Percentiles rank a stretch among this genome's conserved stretches.
These are phyloP conservation scores for Nepenthes alata DNA, from an alignment of 179 eudicot species.

Conservation along the genomic window DNA sequence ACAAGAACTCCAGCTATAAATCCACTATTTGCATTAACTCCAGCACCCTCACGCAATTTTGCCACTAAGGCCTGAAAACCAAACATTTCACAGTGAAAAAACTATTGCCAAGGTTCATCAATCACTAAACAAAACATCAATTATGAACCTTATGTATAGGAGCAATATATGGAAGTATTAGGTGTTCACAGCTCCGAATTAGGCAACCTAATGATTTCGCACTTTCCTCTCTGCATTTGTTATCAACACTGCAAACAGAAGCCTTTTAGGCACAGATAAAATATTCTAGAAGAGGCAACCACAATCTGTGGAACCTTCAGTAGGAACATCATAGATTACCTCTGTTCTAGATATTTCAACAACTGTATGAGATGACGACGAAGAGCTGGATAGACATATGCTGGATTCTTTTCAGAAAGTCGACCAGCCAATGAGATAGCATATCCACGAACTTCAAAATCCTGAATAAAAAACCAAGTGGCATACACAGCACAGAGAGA, in stretches of 20 bases:
- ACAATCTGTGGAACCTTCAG: not conserved
- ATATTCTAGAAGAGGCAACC: not conserved
- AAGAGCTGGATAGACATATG: conserved; percentile 98
- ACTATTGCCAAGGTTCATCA: not conserved
- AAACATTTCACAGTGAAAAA: conserved; percentile 1
- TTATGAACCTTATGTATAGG: conserved; percentile 79
- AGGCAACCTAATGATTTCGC: conserved; percentile 92
- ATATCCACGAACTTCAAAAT: conserved; percentile 79
- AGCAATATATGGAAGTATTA: conserved; percentile 89
- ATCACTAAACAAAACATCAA: conserved; percentile 6
- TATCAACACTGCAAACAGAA: conserved; percentile 63
- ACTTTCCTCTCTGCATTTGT: conserved; percentile 97
- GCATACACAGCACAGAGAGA: not conserved
- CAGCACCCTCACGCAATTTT: conserved; percentile 76
- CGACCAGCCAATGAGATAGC: conserved; percentile 91
- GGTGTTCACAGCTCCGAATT: conserved; percentile 83
- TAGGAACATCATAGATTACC: conserved; percentile 26
- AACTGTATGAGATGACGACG: conserved; percentile 95
- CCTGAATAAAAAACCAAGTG: conserved; percentile 26
- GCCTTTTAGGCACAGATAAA: conserved; percentile 2
- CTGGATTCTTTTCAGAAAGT: conserved; percentile 96
- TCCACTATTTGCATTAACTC: conserved; percentile 73
- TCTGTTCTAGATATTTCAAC: conserved; percentile 78
- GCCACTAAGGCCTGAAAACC: conserved; percentile 71
- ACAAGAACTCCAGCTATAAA: conserved; percentile 74